Evolutionary conservation across 2,329 filamentous ascomycete species (phyloP), one percentile per base, ranked within the genome.

Genomic region (Coleophoma cylindrospora): DNA sequence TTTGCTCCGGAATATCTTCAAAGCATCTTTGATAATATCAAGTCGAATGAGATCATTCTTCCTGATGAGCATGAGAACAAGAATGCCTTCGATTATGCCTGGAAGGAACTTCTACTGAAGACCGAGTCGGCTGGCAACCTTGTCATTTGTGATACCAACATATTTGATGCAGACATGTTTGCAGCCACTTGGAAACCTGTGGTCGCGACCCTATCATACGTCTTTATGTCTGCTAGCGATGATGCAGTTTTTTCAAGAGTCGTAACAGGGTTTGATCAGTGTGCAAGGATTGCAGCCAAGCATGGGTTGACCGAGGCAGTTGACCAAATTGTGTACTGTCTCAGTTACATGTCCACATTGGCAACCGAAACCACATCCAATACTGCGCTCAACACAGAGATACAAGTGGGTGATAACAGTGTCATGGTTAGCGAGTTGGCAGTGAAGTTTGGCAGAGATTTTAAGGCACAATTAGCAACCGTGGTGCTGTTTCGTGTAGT

Each of bases 381-480:
- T 66, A 99, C 92, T 2, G 74, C 83, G 10, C 77, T 99, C 27
- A 99, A 99, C 64, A 97, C 95, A 0, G 94, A 97, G 68, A 89
- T 99, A 2, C 91, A 97, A 67, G 90, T 86, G 12, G 89, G 87
- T 2, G 88, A 94, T 57, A 91, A 88, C 68, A 94, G 86, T 62
- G 90, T 99, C 50, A 99, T 99, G 94, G 95, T 99, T 58, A 97
- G 92, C 66, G 92, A 97, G 73, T 83, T 96, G 55, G 92, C 95
- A 43, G 94, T 99, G 53, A 91, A 95, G 64, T 90, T 99, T 63
- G 94, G 94, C 38, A 80, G 92, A 57, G 90, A 99, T 66, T 92
- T 95, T 69, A 86, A 91, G 64, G 92, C 92, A 36, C 92, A 99
- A 66, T 75, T 99, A 49, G 92, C 94, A 7, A 96, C 90, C 8